Percentiles rank a stretch among this genome's conserved stretches.
Evolutionary conservation across 139 green algal genomes (phyloP).

Genomic region (Volvox reticuliferus): DNA sequence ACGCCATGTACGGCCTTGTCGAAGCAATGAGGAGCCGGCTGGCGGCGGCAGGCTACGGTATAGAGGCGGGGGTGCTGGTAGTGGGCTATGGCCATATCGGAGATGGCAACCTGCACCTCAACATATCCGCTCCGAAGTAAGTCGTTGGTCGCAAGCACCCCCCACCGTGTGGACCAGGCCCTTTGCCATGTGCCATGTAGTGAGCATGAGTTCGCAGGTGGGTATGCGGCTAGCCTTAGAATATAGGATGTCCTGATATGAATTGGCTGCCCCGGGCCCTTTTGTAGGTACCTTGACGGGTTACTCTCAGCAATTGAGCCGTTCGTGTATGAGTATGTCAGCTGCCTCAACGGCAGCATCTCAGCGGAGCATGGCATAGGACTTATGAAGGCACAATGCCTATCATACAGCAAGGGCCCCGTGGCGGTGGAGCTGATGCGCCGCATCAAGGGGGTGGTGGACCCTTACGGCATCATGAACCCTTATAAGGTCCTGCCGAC

Average conservation of each 20-base stretch:
- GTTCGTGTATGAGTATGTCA: conserved; percentile 95
- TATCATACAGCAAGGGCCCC: conserved; percentile 84
- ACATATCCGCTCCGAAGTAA: conserved; percentile 76
- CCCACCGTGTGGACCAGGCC: no score
- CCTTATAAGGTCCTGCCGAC: conserved; percentile 95
- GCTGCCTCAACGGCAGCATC: conserved; percentile 82
- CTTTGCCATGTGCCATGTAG: no score
- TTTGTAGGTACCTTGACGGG: conserved; percentile 52
- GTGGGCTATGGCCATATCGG: conserved; percentile 97
- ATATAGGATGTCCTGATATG: no score
- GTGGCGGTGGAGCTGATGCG: conserved; percentile 88
- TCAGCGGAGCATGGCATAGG: conserved; percentile 98
- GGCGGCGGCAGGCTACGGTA: conserved; percentile 19
- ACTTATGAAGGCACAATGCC: conserved; percentile 88
- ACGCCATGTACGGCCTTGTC: conserved; percentile 89
- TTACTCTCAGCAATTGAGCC: conserved; percentile 89
- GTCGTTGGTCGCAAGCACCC: no score
- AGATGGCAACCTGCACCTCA: conserved; percentile 98
- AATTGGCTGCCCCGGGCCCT: no score
- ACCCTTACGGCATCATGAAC: conserved; percentile 93
- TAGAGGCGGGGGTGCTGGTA: conserved; percentile 58
- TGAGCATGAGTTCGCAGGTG: no score
- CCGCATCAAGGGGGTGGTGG: conserved; percentile 87
- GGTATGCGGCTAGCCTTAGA: no score
- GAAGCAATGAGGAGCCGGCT: conserved; percentile 79